A percentile compares a stretch with the other conserved stretches of the same genome.
phyloP scores from a whole-genome alignment of 169 alveolate species.

The Eimeria falciformis region DNA sequence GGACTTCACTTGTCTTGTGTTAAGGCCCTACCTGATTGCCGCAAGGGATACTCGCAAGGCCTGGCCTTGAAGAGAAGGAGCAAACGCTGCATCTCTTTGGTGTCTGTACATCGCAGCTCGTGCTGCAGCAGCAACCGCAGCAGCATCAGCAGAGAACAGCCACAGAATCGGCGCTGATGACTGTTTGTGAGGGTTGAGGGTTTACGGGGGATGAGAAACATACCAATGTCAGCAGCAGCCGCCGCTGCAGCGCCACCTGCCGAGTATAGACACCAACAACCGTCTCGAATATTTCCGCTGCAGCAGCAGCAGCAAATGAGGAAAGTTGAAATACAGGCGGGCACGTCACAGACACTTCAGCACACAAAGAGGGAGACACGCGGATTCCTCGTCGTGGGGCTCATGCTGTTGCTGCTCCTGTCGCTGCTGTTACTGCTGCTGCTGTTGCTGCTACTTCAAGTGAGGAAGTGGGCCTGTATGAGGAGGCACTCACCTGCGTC shows the following conservation, averaged over 20 bases:
- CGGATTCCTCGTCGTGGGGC: no score
- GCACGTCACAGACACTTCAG: background rate
- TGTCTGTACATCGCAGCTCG: background rate
- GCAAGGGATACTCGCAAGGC: constrained; percentile 18
- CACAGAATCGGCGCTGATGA: background rate
- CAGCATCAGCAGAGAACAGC: background rate
- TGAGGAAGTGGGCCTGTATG: no score
- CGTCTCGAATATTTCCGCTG: constrained; percentile 1
- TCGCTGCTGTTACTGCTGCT: background rate
- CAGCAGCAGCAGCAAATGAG: background rate
- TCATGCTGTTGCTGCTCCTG: background rate
- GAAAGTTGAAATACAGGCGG: background rate
- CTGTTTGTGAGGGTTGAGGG: background rate
- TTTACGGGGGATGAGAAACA: background rate
- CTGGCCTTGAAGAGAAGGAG: background rate
- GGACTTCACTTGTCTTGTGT: background rate
- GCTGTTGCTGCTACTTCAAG: no score
- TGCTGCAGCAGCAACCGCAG: background rate
- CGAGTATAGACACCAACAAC: constrained; percentile 20
- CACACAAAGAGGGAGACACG: no score
- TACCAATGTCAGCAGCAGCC: background rate
- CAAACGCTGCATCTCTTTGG: background rate
- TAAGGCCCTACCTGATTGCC: no score
- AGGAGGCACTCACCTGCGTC: no score
- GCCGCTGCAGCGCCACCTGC: background rate